Evolutionary conservation across 140 eudicot genomes (phyloP).

Genomic region (Bidens hawaiensis): DNA sequence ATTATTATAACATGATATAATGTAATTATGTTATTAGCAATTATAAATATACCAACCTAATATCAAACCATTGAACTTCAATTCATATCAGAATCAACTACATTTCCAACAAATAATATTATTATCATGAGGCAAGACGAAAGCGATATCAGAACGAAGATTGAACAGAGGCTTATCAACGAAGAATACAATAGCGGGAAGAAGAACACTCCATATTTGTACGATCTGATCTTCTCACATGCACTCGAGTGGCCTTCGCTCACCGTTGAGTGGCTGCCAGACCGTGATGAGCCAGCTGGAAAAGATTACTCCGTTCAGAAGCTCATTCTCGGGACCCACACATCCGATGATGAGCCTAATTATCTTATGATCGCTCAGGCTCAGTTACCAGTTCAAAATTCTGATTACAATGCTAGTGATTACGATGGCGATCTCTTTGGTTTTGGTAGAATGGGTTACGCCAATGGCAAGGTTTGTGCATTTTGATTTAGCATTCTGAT

Average conservation of each 20-base stretch:
- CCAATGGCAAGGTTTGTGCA: slow-evolving; percentile 58
- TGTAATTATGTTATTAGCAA: too few relatives aligned
- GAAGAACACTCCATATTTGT: slow-evolving; percentile 71
- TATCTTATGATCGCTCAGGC: slow-evolving; percentile 74
- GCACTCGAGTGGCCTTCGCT: slow-evolving; percentile 92
- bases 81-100: too few relatives aligned
- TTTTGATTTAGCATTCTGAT: background rate
- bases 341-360: slow-evolving; percentile 72
- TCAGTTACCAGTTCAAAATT: slow-evolving; percentile 61
- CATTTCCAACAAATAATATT: too few relatives aligned
- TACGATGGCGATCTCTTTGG: slow-evolving; percentile 49
- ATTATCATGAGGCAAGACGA: slow-evolving; percentile 37
- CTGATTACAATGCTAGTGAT: slow-evolving; percentile 39
- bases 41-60: too few relatives aligned
- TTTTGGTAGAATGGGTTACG: slow-evolving; percentile 57
- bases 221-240: slow-evolving; percentile 71
- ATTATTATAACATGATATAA: too few relatives aligned
- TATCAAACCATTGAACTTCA: background rate
- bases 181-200: slow-evolving; percentile 91
- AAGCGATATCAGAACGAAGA: slow-evolving; percentile 52
- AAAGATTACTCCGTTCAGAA: slow-evolving; percentile 71
- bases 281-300: slow-evolving; percentile 57
- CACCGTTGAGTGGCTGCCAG: slow-evolving; percentile 92
- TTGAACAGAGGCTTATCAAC: slow-evolving; percentile 53
- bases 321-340: slow-evolving; percentile 74